A percentile compares a stretch with the other conserved stretches of the same genome.
These are phyloP conservation scores for Trametes punicea DNA, from an alignment of 768 basidiomycete species.

Conservation along the genomic window DNA sequence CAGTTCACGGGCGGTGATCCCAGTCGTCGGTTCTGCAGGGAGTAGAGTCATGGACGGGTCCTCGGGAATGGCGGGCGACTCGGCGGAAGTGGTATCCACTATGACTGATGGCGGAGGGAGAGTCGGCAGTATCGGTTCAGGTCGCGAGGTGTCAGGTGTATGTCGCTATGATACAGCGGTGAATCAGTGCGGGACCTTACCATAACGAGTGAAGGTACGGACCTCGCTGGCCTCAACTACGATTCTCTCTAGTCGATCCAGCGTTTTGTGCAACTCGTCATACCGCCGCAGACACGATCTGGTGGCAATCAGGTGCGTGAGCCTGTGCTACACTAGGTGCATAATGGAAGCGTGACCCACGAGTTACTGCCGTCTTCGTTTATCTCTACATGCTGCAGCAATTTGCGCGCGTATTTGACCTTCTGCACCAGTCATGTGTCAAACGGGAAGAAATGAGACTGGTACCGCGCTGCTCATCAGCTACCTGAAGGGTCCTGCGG, in stretches of 20 bases:
- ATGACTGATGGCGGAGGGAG: slow-evolving; percentile 44
- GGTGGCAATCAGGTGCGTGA: no score
- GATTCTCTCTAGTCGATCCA: slow-evolving; percentile 54
- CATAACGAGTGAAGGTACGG: slow-evolving; percentile 1
- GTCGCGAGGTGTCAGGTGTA: slow-evolving; percentile 38
- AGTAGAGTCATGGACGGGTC: slow-evolving; percentile 13
- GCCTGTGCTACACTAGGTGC: no score
- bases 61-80: slow-evolving; percentile 24
- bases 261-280: slow-evolving; percentile 43
- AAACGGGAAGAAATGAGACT: not conserved
- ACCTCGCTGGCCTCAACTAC: slow-evolving; percentile 56
- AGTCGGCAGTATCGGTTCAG: slow-evolving; percentile 49
- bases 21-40: slow-evolving; percentile 25
- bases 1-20: slow-evolving; percentile 35
- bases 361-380: slow-evolving; percentile 35
- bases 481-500: slow-evolving; percentile 54
- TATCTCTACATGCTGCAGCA: slow-evolving; percentile 57
- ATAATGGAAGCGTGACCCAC: no score
- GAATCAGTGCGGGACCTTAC: not conserved
- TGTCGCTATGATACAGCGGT: slow-evolving; percentile 35
- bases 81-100: slow-evolving; percentile 1
- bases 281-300: slow-evolving; percentile 25
- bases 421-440: slow-evolving; percentile 24
- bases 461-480: slow-evolving; percentile 15
- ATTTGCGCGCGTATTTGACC: slow-evolving; percentile 52